phyloP scores from a whole-genome alignment of 2,329 filamentous ascomycete species.

The Pseudogymnoascus sp. region DNA sequence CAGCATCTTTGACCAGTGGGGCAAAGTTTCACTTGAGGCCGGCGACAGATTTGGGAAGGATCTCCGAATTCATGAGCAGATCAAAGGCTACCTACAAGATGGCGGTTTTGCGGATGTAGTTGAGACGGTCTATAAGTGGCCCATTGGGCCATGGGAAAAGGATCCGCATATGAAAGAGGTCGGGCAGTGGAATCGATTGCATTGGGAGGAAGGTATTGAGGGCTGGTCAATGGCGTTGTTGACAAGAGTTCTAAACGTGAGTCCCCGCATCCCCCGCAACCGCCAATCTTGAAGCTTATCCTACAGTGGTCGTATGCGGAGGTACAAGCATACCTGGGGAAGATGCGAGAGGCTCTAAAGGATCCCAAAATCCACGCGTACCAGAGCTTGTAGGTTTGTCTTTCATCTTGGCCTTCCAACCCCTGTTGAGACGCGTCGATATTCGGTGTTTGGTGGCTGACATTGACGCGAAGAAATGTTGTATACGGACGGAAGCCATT shows the following conservation, averaged over 20 bases:
- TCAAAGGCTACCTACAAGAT: too few species aligned
- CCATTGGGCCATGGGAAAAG: too few species aligned
- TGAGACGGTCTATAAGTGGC: too few species aligned
- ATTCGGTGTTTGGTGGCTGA: neutral
- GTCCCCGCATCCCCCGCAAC: neutral
- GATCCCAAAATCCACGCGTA: conserved; percentile 17
- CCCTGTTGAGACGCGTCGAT: neutral
- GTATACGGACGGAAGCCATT: neutral
- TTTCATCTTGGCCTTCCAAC: neutral
- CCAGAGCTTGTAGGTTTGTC: conserved; percentile 13
- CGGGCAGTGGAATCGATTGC: too few species aligned
- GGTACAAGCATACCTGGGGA: conserved; percentile 12
- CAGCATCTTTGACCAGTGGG: too few species aligned
- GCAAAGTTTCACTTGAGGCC: too few species aligned
- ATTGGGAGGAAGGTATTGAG: too few species aligned
- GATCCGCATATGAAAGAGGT: too few species aligned
- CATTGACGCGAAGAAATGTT: neutral
- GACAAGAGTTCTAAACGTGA: too few species aligned
- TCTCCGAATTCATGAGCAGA: conserved; percentile 22
- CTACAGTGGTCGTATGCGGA: conserved; percentile 13
- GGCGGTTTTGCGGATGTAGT: too few species aligned
- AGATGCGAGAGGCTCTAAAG: conserved; percentile 14
- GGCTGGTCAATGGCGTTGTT: too few species aligned
- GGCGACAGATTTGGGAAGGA: conserved; percentile 31
- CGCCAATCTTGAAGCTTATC: neutral